Evolutionary conservation across 768 basidiomycete species (phyloP).

Genomic region (Clavulina sp.): DNA sequence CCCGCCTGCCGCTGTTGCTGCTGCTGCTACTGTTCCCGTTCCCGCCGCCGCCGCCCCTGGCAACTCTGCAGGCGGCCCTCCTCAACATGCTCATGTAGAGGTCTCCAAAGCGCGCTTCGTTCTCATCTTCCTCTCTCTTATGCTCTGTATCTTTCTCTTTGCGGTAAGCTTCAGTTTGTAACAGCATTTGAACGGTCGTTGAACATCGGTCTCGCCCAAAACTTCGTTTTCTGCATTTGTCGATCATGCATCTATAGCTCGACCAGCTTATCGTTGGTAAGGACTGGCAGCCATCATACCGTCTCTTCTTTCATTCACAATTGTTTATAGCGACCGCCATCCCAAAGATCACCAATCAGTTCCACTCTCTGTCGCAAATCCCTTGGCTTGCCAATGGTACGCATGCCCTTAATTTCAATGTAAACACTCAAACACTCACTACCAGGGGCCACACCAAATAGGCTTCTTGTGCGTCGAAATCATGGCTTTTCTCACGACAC

Average conservation of each 20-base stretch:
- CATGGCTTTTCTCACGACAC: no score
- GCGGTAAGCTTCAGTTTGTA: background rate
- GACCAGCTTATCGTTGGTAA: background rate
- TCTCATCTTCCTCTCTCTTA: background rate
- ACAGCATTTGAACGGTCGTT: no score
- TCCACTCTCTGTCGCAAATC: background rate
- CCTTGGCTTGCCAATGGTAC: background rate
- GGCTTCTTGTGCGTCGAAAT: no score
- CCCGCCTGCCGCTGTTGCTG: no score
- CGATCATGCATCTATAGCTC: no score
- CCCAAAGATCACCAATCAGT: background rate
- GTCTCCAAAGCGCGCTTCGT: background rate
- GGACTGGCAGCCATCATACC: background rate
- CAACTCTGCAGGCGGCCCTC: background rate
- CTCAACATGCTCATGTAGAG: background rate
- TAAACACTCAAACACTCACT: no score
- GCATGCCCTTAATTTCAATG: no score
- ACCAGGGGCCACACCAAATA: no score
- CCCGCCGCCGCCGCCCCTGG: no score
- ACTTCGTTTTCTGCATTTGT: no score
- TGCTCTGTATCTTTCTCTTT: background rate
- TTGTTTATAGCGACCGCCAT: background rate
- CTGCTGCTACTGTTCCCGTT: no score
- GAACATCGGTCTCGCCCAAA: no score
- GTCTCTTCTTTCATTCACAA: background rate